Evolutionary conservation across 345 rosid genomes (phyloP).

Genomic region (Carallia pectinifolia): DNA sequence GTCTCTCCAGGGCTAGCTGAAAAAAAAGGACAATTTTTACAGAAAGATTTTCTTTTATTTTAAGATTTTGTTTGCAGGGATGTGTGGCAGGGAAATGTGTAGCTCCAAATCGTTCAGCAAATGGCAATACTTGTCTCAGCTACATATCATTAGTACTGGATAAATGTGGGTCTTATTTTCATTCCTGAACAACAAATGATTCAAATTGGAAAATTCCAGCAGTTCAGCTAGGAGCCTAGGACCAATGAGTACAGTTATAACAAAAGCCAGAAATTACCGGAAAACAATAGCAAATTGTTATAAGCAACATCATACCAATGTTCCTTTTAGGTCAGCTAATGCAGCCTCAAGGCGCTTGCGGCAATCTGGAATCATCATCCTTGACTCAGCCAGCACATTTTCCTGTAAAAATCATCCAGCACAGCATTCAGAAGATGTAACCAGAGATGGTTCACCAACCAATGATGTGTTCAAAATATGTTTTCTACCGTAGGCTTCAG

Average conservation of each 20-base stretch:
- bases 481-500: background rate
- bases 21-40: too few species aligned
- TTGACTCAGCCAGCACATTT: conserved; percentile 93
- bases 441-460: too few species aligned
- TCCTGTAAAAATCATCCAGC: conserved; percentile 49
- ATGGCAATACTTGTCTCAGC: background rate
- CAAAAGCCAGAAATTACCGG: background rate
- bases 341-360: conserved; percentile 85
- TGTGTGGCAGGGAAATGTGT: background rate
- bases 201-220: too few species aligned
- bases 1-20: too few species aligned
- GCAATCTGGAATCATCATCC: conserved; percentile 97
- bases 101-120: background rate
- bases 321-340: conserved; percentile 62
- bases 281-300: background rate
- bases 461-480: background rate
- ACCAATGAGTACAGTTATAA: too few species aligned
- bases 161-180: background rate
- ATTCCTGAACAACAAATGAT: background rate
- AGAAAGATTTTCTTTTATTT: too few species aligned
- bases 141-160: background rate
- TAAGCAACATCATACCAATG: conserved; percentile 51
- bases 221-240: too few species aligned
- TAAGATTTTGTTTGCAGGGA: too few species aligned
- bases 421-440: too few species aligned